Evolutionary conservation across 1,284 basidiomycete genomes (phyloP).

Genomic region (Takashimella tepidaria): DNA sequence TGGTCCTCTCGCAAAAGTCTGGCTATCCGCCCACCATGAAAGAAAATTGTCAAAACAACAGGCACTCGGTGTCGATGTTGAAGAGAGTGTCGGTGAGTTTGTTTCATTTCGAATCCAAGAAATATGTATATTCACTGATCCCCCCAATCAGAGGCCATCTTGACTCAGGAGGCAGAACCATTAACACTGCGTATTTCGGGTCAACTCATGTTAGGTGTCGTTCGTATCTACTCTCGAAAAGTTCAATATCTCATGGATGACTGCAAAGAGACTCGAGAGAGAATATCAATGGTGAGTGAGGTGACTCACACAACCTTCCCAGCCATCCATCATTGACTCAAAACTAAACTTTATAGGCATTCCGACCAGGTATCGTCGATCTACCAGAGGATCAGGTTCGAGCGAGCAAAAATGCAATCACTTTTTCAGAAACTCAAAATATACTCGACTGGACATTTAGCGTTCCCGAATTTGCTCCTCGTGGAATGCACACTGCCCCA

Average conservation of each 20-base stretch:
- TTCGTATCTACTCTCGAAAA: conserved; percentile 94
- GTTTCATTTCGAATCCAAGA: too few relatives aligned
- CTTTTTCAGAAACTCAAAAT: conserved; percentile 38
- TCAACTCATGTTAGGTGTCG: conserved; percentile 90
- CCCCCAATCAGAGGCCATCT: conserved; percentile 63
- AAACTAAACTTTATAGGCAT: conserved; percentile 58
- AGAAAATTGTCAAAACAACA: conserved; percentile 94
- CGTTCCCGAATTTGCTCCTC: conserved; percentile 10
- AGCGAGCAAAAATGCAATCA: conserved; percentile 66
- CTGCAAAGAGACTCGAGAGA: conserved; percentile 90
- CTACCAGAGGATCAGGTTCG: conserved; percentile 89
- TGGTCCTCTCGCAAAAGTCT: conserved; percentile 91
- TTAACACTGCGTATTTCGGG: conserved; percentile 94
- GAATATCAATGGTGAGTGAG: conserved; percentile 92
- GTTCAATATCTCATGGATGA: conserved; percentile 96
- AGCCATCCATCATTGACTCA: conserved; percentile 10
- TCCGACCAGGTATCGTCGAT: conserved; percentile 87
- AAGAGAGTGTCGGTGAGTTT: conserved; percentile 77
- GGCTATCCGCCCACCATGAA: conserved; percentile 98
- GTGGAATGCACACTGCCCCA: conserved; percentile 17
- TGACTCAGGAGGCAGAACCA: conserved; percentile 67
- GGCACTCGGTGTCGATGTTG: conserved; percentile 88
- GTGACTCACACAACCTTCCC: too few relatives aligned
- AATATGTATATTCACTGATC: not conserved
- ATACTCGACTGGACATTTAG: conserved; percentile 39